A percentile compares a stretch with the other conserved stretches of the same genome.
These are phyloP conservation scores for Penicillium sp. DNA, from an alignment of 2,329 filamentous ascomycete genomes.

Conservation along the genomic window DNA sequence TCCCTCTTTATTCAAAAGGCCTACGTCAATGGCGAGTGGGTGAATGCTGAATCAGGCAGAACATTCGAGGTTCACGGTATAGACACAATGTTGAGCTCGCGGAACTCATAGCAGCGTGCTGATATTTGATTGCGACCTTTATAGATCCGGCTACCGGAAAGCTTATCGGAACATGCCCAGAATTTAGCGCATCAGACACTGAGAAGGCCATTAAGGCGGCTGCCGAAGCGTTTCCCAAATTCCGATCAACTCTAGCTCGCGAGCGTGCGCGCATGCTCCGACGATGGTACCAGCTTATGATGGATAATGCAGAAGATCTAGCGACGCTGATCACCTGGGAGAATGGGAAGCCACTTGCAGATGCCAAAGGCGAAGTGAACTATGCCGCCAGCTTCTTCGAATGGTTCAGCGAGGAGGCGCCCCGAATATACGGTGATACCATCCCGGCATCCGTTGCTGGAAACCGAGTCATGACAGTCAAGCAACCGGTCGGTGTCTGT, in stretches of 20 bases:
- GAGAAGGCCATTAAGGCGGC: slow-evolving; percentile 85
- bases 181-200: slow-evolving; percentile 79
- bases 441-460: slow-evolving; percentile 64
- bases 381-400: slow-evolving; percentile 66
- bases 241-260: slow-evolving; percentile 64
- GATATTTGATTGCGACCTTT: background rate
- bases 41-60: slow-evolving; percentile 81
- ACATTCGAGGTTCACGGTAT: slow-evolving; percentile 84
- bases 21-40: slow-evolving; percentile 94
- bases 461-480: slow-evolving; percentile 66
- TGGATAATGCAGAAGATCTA: slow-evolving; percentile 69
- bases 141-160: slow-evolving; percentile 82
- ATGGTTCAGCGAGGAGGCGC: slow-evolving; percentile 69
- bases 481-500: slow-evolving; percentile 70
- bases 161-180: slow-evolving; percentile 78
- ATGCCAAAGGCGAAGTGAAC: slow-evolving; percentile 63
- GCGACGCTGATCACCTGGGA: slow-evolving; percentile 71
- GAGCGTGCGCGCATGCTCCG: slow-evolving; percentile 66
- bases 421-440: slow-evolving; percentile 62
- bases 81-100: slow-evolving; percentile 6
- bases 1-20: slow-evolving; percentile 82
- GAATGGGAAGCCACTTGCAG: slow-evolving; percentile 69
- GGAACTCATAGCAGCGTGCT: background rate
- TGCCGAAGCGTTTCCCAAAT: slow-evolving; percentile 67
- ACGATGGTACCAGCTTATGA: slow-evolving; percentile 71